Conservation (phyloP, 345 rosid genomes). For the Populus nigra region DNA sequence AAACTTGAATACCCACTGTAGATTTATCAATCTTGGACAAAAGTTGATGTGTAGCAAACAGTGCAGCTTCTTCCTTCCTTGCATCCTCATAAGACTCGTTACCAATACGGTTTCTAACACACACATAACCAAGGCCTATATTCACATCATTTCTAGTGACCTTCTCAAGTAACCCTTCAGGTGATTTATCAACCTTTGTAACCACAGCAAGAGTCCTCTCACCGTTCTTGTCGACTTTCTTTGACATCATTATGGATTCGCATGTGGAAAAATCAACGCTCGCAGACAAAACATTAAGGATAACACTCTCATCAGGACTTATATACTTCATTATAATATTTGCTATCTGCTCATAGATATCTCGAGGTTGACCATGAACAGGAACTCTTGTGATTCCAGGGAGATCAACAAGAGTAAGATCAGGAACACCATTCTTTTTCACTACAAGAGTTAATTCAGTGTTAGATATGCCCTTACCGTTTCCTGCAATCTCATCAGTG, state of each 20-base stretch:
- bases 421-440: conserved; percentile 47
- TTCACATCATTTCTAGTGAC: conserved; percentile 46
- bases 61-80: conserved; percentile 20
- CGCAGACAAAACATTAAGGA: conserved; percentile 47
- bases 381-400: conserved; percentile 59
- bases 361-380: conserved; percentile 47
- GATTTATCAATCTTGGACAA: conserved; percentile 32
- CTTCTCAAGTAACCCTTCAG: conserved; percentile 50
- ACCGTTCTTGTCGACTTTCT: conserved; percentile 42
- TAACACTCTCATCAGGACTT: conserved; percentile 44
- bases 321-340: conserved; percentile 45
- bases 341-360: conserved; percentile 44
- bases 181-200: conserved; percentile 45
- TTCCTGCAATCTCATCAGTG: conserved; percentile 46
- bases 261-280: conserved; percentile 49
- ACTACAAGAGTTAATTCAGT: conserved; percentile 43
- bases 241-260: conserved; percentile 55
- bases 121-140: conserved; percentile 48
- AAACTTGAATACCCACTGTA: conserved; percentile 37
- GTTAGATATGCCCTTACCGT: conserved; percentile 47
- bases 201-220: conserved; percentile 54
- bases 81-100: conserved; percentile 40
- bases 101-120: conserved; percentile 43
- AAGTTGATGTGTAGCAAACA: conserved; percentile 23
- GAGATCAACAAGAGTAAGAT: conserved; percentile 58